Percentiles rank a stretch among this genome's conserved stretches.
Conservation (phyloP, 345 rosid species). For the Camelina sativa region DNA sequence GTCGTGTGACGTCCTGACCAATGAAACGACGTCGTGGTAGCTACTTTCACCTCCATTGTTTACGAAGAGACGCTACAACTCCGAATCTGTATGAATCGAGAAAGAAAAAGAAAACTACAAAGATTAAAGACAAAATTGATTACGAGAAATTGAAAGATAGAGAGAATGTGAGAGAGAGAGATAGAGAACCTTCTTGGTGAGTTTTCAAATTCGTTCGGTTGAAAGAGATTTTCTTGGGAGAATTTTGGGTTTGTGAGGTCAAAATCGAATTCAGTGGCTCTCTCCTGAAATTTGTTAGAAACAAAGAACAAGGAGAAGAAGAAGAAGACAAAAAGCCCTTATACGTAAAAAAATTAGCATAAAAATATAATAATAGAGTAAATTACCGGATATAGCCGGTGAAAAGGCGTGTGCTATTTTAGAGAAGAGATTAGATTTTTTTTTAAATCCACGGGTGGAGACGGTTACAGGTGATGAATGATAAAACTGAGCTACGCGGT, state of each 20-base stretch:
- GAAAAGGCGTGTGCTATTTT: conserved; percentile 18
- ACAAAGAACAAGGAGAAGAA: neutral
- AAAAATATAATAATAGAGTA: neutral
- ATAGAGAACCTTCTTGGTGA: neutral
- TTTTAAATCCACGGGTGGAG: conserved; percentile 9
- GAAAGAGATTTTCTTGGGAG: conserved; percentile 18
- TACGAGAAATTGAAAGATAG: neutral
- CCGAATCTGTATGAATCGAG: conserved; percentile 23
- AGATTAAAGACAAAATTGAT: neutral
- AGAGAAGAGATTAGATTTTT: neutral
- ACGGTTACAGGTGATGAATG: conserved; percentile 22
- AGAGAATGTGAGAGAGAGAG: neutral
- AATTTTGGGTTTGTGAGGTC: conserved; percentile 1
- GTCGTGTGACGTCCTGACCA: conserved; percentile 39
- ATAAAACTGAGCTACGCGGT: conserved; percentile 24
- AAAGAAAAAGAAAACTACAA: neutral
- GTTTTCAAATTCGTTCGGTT: neutral
- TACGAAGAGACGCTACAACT: neutral
- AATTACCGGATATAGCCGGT: conserved; percentile 39
- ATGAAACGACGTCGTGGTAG: conserved; percentile 39
- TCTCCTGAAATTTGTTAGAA: conserved; percentile 38
- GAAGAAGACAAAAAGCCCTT: conserved; percentile 8
- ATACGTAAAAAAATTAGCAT: neutral
- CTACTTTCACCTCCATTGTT: conserved; percentile 44
- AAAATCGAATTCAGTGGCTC: conserved; percentile 35